Evolutionary conservation across 805 yeast genomes (phyloP).

Genomic region (Lipomyces japonicus): DNA sequence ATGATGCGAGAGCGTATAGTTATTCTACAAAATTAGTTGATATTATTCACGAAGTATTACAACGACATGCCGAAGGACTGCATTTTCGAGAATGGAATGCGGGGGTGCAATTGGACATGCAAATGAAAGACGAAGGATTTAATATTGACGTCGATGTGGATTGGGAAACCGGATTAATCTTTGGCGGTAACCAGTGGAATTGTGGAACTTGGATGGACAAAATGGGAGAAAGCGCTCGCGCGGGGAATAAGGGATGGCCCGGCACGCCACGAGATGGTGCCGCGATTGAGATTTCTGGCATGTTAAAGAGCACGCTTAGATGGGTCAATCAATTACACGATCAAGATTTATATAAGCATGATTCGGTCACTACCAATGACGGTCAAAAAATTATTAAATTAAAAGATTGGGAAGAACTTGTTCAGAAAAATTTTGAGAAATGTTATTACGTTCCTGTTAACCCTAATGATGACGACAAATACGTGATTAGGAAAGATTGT

Average conservation of each 20-base stretch:
- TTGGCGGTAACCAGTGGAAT: conserved; percentile 87
- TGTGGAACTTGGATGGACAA: conserved; percentile 99
- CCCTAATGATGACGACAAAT: conserved; percentile 56
- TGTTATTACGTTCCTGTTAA: conserved; percentile 72
- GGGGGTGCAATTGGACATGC: conserved; percentile 80
- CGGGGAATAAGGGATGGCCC: conserved; percentile 85
- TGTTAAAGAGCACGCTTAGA: conserved; percentile 76
- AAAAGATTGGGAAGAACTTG: conserved; percentile 64
- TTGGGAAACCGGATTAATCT: conserved; percentile 82
- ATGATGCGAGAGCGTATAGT: conserved; percentile 72
- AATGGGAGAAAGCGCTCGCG: conserved; percentile 90
- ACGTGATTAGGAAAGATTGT: conserved; percentile 57
- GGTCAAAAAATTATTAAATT: conserved; percentile 58
- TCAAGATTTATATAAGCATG: conserved; percentile 55
- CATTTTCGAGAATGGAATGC: conserved; percentile 93
- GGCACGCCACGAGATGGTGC: conserved; percentile 99
- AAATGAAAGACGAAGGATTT: conserved; percentile 90
- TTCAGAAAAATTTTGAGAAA: conserved; percentile 72
- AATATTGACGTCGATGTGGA: conserved; percentile 76
- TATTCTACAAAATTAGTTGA: conserved; percentile 69
- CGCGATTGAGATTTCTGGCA: conserved; percentile 85
- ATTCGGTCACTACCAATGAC: conserved; percentile 49
- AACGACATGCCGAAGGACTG: conserved; percentile 87
- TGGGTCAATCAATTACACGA: conserved; percentile 63
- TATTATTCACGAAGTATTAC: conserved; percentile 71